phyloP scores from a whole-genome alignment of 1,139 yeast genomes.

The Suhomyces maxii region DNA sequence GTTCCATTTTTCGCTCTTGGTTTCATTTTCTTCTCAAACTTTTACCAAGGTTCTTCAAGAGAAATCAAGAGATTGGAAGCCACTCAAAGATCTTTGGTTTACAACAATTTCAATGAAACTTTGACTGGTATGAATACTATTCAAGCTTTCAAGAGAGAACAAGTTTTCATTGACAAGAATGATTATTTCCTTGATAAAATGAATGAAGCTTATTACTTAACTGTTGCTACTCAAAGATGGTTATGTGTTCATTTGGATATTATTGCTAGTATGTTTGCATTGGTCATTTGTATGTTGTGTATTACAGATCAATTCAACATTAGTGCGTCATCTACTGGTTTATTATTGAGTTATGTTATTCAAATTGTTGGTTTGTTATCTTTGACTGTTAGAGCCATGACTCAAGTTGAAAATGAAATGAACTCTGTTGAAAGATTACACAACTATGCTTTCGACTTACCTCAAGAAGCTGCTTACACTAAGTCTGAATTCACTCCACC shows the following conservation, averaged over 20 bases:
- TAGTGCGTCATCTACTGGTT: slow-evolving; percentile 46
- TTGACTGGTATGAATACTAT: slow-evolving; percentile 48
- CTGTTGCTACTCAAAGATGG: slow-evolving; percentile 49
- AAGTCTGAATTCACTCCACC: slow-evolving; percentile 57
- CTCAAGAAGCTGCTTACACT: slow-evolving; percentile 59
- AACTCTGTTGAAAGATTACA: slow-evolving; percentile 48
- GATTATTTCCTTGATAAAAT: slow-evolving; percentile 37
- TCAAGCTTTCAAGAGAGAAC: slow-evolving; percentile 36
- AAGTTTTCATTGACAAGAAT: slow-evolving; percentile 34
- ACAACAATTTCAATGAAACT: slow-evolving; percentile 47
- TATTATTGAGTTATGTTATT: slow-evolving; percentile 43
- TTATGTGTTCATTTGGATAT: slow-evolving; percentile 43
- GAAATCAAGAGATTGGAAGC: slow-evolving; percentile 49
- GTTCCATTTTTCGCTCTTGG: slow-evolving; percentile 38
- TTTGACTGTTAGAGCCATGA: slow-evolving; percentile 43
- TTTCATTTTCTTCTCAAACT: slow-evolving; percentile 36
- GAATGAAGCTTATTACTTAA: slow-evolving; percentile 46
- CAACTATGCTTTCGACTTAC: slow-evolving; percentile 48
- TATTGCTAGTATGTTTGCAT: slow-evolving; percentile 39
- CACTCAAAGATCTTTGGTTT: slow-evolving; percentile 45
- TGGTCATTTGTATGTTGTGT: slow-evolving; percentile 42
- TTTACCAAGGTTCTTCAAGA: slow-evolving; percentile 45
- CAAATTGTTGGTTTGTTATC: slow-evolving; percentile 47
- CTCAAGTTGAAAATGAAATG: slow-evolving; percentile 50
- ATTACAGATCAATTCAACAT: slow-evolving; percentile 41